Conservation (phyloP, 2,329 filamentous ascomycete genomes). For the Triangularia verruculosa region DNA sequence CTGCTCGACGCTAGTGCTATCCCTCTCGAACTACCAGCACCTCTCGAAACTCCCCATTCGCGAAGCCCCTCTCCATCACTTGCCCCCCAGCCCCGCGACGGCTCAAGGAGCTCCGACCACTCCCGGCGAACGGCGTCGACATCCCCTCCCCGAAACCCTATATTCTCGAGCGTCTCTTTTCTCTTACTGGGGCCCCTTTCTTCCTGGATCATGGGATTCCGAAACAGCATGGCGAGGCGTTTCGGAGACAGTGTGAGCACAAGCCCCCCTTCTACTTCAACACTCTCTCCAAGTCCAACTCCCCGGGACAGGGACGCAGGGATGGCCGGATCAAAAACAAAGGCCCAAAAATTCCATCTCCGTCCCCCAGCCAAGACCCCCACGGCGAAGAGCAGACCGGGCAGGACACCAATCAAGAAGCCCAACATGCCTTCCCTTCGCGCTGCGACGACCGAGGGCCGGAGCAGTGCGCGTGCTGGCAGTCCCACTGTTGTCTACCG, state of each 20-base stretch:
- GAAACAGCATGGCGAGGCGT: slow-evolving; percentile 26
- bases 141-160: not conserved
- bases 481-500: not conserved
- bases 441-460: not conserved
- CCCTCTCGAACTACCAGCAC: not conserved
- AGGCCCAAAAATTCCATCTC: not conserved
- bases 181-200: not conserved
- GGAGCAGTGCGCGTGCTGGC: not conserved
- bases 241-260: slow-evolving; percentile 28
- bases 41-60: not conserved
- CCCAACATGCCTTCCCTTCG: not conserved
- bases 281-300: not conserved
- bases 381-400: not conserved
- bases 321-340: not conserved
- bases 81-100: not conserved
- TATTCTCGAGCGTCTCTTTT: not conserved
- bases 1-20: not conserved
- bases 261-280: not conserved
- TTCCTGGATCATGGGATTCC: slow-evolving; percentile 24
- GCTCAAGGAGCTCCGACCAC: not conserved
- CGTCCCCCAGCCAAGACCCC: not conserved
- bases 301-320: too few species aligned
- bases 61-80: not conserved
- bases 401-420: not conserved
- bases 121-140: not conserved